These are phyloP conservation scores for Cladophialophora bantiana DNA, from an alignment of 2,329 filamentous ascomycete species.

Conservation along the genomic window DNA sequence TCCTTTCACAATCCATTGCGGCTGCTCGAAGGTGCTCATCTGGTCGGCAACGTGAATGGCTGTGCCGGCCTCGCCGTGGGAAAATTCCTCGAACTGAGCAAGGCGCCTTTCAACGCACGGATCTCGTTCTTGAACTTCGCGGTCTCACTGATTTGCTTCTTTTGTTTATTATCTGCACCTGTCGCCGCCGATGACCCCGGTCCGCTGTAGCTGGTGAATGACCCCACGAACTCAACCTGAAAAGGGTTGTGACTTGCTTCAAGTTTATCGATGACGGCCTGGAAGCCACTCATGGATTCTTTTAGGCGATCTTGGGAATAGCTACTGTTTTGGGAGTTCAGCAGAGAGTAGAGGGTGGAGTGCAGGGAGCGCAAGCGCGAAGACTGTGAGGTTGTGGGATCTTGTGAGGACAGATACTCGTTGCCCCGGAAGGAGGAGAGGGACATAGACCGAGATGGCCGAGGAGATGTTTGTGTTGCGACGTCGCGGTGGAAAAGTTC, in stretches of 20 bases:
- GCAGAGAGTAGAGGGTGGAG: constrained; percentile 59
- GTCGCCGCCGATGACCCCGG: constrained; percentile 41
- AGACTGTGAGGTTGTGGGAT: constrained; percentile 35
- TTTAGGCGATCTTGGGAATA: constrained; percentile 43
- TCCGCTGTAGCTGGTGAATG: constrained; percentile 42
- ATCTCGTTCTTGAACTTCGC: constrained; percentile 66
- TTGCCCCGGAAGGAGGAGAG: constrained; percentile 36
- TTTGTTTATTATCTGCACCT: constrained; percentile 41
- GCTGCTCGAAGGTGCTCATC: constrained; percentile 9
- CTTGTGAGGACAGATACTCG: constrained; percentile 15
- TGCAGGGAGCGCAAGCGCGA: constrained; percentile 54
- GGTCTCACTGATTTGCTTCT: constrained; percentile 58
- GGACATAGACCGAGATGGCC: constrained; percentile 49
- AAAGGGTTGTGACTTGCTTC: constrained; percentile 43
- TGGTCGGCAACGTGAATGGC: constrained; percentile 28
- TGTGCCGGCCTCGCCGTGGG: constrained; percentile 44
- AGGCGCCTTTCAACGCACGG: constrained; percentile 67
- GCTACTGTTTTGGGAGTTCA: constrained; percentile 54
- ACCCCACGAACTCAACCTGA: constrained; percentile 28
- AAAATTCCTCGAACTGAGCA: constrained; percentile 69
- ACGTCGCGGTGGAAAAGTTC: constrained; percentile 70
- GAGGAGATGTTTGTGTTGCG: constrained; percentile 66
- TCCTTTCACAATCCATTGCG: neutral
- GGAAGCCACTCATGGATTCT: constrained; percentile 32
- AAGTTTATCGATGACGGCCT: constrained; percentile 34